These are phyloP conservation scores for Boletus fagicola DNA, from an alignment of 768 basidiomycete species.

Conservation along the genomic window DNA sequence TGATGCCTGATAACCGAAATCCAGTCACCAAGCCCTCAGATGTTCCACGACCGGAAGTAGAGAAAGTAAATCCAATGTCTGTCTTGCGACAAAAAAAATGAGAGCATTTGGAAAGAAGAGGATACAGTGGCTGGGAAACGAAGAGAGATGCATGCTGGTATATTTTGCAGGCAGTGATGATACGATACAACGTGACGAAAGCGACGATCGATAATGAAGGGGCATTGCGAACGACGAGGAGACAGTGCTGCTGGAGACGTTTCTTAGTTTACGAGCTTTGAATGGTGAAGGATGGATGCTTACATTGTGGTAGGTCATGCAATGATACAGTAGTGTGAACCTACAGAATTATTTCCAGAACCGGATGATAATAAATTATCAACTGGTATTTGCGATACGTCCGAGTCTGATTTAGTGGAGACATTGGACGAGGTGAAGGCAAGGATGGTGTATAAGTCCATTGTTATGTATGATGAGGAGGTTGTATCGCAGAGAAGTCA, in stretches of 20 bases:
- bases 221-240: background rate
- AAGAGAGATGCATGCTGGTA: conserved; percentile 3
- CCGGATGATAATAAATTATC: too few relatives aligned
- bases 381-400: background rate
- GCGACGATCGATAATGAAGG: background rate
- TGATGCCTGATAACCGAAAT: conserved; percentile 4
- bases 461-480: conserved; percentile 5
- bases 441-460: conserved; percentile 19
- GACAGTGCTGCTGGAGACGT: background rate
- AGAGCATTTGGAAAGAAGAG: conserved; percentile 5
- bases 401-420: conserved; percentile 41
- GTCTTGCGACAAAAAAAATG: conserved; percentile 16
- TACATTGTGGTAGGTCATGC: conserved; percentile 17
- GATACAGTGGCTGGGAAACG: conserved; percentile 4
- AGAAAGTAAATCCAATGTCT: conserved; percentile 4
- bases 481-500: conserved; percentile 8
- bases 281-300: background rate
- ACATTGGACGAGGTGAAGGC: background rate
- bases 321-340: background rate
- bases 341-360: too few relatives aligned
- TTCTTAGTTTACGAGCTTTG: background rate
- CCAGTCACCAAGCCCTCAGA: conserved; percentile 3
- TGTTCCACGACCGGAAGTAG: conserved; percentile 1
- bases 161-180: background rate
- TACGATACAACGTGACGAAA: background rate